Conservation (phyloP, 768 basidiomycete genomes). For the Atractiella rhizophila region DNA sequence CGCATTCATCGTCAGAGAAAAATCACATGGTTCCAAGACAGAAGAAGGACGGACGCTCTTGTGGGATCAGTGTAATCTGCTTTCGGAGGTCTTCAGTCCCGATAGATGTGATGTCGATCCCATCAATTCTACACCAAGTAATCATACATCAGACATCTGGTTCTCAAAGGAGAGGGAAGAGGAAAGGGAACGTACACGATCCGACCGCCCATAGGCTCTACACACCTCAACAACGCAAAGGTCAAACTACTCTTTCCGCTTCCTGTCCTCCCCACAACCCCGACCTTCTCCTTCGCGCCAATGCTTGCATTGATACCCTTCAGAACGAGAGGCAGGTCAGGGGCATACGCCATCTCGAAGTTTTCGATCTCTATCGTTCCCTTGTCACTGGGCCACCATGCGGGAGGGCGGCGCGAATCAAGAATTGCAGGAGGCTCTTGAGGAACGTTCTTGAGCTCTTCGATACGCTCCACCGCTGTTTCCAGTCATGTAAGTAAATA, state of each 20-base stretch:
- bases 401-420: conserved; percentile 21
- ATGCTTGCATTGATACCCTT: conserved; percentile 20
- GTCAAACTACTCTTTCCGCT: conserved; percentile 26
- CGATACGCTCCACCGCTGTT: conserved; percentile 35
- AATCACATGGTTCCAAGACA: not conserved
- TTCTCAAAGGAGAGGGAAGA: conserved; percentile 25
- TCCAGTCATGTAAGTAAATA: too few species aligned
- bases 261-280: conserved; percentile 37
- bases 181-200: conserved; percentile 21
- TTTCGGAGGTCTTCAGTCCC: conserved; percentile 35
- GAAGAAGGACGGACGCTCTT: conserved; percentile 5
- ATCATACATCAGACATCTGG: conserved; percentile 57
- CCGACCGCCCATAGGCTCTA: conserved; percentile 21
- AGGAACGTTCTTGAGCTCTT: conserved; percentile 18
- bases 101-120: conserved; percentile 22
- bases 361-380: conserved; percentile 21
- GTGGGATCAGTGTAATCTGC: conserved; percentile 32
- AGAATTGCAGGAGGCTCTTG: conserved; percentile 11
- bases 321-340: conserved; percentile 21
- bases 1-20: conserved; percentile 39
- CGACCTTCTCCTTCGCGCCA: conserved; percentile 23
- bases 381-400: conserved; percentile 22
- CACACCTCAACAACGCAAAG: conserved; percentile 25
- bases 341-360: conserved; percentile 14
- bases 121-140: conserved; percentile 24